Evolutionary conservation across 2,329 filamentous ascomycete species (phyloP).

Genomic region (Juglanconis sp.): DNA sequence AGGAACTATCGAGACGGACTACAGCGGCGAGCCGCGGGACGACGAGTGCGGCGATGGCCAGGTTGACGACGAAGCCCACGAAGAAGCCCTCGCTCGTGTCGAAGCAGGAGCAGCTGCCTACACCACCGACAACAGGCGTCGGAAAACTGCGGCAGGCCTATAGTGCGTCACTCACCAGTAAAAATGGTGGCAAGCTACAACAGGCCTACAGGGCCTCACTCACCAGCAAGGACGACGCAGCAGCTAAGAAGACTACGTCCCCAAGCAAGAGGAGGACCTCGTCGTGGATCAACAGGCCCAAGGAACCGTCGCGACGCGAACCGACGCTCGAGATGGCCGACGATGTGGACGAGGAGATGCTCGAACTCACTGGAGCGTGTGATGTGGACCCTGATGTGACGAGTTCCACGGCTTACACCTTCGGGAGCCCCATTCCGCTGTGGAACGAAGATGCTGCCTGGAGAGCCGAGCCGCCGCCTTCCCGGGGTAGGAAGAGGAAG

Average conservation of each 20-base stretch:
- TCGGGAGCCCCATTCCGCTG: conserved; percentile 35
- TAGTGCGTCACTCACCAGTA: conserved; percentile 28
- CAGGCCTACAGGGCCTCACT: conserved; percentile 34
- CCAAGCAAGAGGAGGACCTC: conserved; percentile 19
- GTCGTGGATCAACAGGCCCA: conserved; percentile 3
- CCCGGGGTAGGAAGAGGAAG: conserved; percentile 50
- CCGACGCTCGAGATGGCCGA: conserved; percentile 29
- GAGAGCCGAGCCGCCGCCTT: conserved; percentile 35
- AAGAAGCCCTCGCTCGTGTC: conserved; percentile 44
- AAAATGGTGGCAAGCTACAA: conserved; percentile 25
- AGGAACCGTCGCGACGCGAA: conserved; percentile 15
- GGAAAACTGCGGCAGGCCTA: conserved; percentile 34
- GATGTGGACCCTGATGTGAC: conserved; percentile 18
- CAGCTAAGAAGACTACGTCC: conserved; percentile 6
- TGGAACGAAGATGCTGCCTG: conserved; percentile 42
- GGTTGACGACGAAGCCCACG: conserved; percentile 40
- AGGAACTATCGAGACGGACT: not conserved
- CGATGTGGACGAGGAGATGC: conserved; percentile 28
- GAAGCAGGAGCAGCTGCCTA: conserved; percentile 39
- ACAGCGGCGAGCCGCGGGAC: conserved; percentile 15
- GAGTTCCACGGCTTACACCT: conserved; percentile 27
- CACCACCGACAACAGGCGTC: conserved; percentile 28
- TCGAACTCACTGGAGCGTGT: conserved; percentile 38
- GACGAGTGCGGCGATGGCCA: conserved; percentile 40
- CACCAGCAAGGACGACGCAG: conserved; percentile 19